These are phyloP conservation scores for Malus sylvestris DNA, from an alignment of 306 rosid species.

Conservation along the genomic window DNA sequence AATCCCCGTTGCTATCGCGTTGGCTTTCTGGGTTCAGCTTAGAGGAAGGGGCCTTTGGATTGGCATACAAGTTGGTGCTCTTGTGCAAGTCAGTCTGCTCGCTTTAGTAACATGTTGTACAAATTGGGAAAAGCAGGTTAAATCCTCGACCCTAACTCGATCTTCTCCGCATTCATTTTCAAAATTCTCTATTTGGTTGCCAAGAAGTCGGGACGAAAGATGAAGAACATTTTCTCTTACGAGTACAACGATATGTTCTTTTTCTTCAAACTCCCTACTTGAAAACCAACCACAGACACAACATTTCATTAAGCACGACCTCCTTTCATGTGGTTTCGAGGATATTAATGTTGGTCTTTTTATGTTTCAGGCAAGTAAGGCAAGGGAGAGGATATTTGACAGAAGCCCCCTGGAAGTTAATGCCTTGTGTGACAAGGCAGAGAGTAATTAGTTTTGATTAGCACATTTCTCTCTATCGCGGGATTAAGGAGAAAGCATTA, in stretches of 20 bases:
- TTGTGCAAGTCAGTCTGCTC: constrained; percentile 42
- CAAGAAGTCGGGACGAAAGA: not conserved
- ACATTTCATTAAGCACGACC: too few species aligned
- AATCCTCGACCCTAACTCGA: not conserved
- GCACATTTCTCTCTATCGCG: not conserved
- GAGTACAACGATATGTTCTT: not conserved
- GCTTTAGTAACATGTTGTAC: constrained; percentile 35
- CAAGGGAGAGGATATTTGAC: constrained; percentile 24
- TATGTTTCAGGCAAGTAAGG: constrained; percentile 18
- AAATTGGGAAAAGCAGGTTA: constrained; percentile 55
- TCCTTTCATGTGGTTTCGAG: not conserved
- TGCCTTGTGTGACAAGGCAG: not conserved
- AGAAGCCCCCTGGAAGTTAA: not conserved
- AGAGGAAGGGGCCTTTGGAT: constrained; percentile 73
- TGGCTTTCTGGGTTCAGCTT: constrained; percentile 44
- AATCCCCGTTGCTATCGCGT: constrained; percentile 44
- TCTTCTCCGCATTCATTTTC: not conserved
- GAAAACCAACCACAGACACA: too few species aligned
- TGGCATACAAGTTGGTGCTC: constrained; percentile 53
- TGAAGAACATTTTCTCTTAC: not conserved
- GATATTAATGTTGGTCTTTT: not conserved
- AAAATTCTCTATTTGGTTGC: not conserved
- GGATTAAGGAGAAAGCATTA: not conserved
- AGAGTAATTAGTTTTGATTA: not conserved
- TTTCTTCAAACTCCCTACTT: not conserved